Evolutionary conservation across 108 stramenopile genomes (phyloP).

Genomic region (Cyclostephanos invisitatus): DNA sequence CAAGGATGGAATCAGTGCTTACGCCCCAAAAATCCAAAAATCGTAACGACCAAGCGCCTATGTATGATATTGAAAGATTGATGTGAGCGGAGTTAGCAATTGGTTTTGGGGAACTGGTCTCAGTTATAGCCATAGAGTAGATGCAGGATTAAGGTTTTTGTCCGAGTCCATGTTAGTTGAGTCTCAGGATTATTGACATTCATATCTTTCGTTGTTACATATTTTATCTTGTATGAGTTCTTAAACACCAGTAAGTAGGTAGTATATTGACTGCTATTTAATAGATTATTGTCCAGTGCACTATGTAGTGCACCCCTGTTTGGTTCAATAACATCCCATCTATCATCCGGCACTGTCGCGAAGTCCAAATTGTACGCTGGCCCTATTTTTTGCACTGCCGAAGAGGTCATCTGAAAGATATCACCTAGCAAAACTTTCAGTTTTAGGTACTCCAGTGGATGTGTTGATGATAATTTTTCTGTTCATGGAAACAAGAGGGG

Average conservation of each 20-base stretch:
- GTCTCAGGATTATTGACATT: no score
- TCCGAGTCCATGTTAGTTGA: not conserved
- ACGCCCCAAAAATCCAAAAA: conserved; percentile 29
- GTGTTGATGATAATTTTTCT: conserved; percentile 21
- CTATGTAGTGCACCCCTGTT: no score
- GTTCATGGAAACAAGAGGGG: conserved; percentile 16
- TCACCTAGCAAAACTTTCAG: conserved; percentile 1
- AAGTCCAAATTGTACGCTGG: no score
- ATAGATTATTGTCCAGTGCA: no score
- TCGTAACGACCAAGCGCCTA: conserved; percentile 4
- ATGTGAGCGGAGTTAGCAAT: not conserved
- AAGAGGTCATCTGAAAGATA: not conserved
- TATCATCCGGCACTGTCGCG: no score
- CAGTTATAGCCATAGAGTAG: not conserved
- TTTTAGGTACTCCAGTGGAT: not conserved
- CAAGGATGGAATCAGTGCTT: conserved; percentile 23
- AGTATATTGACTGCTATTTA: no score
- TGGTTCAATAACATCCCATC: no score
- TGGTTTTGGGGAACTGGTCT: not conserved
- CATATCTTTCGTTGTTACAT: no score
- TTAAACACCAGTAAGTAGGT: no score
- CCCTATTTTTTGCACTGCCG: not conserved
- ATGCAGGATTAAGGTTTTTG: not conserved
- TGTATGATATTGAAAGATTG: conserved; percentile 25
- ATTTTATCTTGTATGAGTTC: no score